These are phyloP conservation scores for Zymoseptoria crescenta DNA, from an alignment of 2,329 filamentous ascomycete species.

Conservation along the genomic window DNA sequence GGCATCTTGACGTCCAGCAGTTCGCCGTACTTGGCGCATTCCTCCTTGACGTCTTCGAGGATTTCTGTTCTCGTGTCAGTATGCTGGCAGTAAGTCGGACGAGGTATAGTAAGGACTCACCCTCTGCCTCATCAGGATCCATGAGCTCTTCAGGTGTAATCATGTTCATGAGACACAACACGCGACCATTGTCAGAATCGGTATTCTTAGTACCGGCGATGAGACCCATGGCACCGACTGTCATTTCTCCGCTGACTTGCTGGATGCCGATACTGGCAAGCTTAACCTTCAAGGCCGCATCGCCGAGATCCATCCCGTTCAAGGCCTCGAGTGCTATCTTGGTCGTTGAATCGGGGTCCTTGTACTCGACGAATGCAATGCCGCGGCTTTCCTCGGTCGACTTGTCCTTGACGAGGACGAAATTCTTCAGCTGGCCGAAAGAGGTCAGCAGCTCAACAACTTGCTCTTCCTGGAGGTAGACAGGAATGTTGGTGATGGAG, in stretches of 20 bases:
- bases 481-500: constrained; percentile 79
- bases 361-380: constrained; percentile 94
- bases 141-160: constrained; percentile 91
- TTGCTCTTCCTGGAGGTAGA: constrained; percentile 83
- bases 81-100: neutral
- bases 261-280: constrained; percentile 89
- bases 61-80: constrained; percentile 61
- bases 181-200: constrained; percentile 70
- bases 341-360: constrained; percentile 61
- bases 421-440: constrained; percentile 89
- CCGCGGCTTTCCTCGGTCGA: constrained; percentile 75
- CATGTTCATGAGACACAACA: constrained; percentile 95
- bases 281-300: constrained; percentile 73
- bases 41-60: constrained; percentile 83
- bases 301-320: constrained; percentile 87
- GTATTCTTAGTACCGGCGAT: constrained; percentile 77
- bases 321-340: constrained; percentile 82
- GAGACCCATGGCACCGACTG: constrained; percentile 96
- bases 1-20: constrained; percentile 90
- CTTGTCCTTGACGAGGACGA: constrained; percentile 79
- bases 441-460: constrained; percentile 82
- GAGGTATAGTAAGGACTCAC: constrained; percentile 42
- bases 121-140: constrained; percentile 91
- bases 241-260: constrained; percentile 92
- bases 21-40: constrained; percentile 83